A percentile compares a stretch with the other conserved stretches of the same genome.
These are phyloP conservation scores for Lecanoromycetidae sp. DNA, from an alignment of 2,329 filamentous ascomycete genomes.

Conservation along the genomic window DNA sequence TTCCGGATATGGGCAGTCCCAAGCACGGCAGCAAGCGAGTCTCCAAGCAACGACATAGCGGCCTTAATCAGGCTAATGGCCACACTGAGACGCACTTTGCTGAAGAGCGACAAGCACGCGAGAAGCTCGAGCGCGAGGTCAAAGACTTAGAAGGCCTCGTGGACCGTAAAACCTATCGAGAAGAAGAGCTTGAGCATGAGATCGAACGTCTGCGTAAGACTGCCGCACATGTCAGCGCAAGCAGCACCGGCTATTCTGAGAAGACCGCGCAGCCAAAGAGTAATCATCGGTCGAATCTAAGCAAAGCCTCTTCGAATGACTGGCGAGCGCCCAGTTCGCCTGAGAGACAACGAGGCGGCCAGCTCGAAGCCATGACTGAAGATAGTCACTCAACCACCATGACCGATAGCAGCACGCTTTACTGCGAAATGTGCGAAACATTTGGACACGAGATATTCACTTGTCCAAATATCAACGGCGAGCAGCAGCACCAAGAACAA, in stretches of 20 bases:
- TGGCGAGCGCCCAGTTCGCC: constrained; percentile 38
- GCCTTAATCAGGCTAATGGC: constrained; percentile 21
- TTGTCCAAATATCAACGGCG: constrained; percentile 77
- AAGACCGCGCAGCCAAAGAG: constrained; percentile 4
- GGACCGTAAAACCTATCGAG: constrained; percentile 58
- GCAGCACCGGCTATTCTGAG: constrained; percentile 16
- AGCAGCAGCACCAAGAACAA: constrained; percentile 13
- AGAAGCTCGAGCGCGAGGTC: constrained; percentile 69
- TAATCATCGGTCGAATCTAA: constrained; percentile 39
- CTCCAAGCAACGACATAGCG: constrained; percentile 17
- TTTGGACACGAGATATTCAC: constrained; percentile 86
- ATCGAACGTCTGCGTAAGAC: constrained; percentile 50
- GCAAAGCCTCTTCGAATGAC: constrained; percentile 37
- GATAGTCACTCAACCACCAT: constrained; percentile 36
- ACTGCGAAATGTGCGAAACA: constrained; percentile 94
- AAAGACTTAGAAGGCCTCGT: constrained; percentile 62
- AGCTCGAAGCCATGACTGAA: constrained; percentile 7
- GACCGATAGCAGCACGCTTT: constrained; percentile 62
- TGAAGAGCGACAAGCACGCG: constrained; percentile 47
- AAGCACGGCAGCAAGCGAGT: constrained; percentile 11
- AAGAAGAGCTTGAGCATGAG: constrained; percentile 79
- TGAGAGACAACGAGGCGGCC: constrained; percentile 34
- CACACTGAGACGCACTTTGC: constrained; percentile 35
- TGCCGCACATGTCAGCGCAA: constrained; percentile 38
- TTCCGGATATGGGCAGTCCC: constrained; percentile 15